Base-by-base conservation (phyloP, 2,329 filamentous ascomycete genomes). In the Neonectria faginata region DNA sequence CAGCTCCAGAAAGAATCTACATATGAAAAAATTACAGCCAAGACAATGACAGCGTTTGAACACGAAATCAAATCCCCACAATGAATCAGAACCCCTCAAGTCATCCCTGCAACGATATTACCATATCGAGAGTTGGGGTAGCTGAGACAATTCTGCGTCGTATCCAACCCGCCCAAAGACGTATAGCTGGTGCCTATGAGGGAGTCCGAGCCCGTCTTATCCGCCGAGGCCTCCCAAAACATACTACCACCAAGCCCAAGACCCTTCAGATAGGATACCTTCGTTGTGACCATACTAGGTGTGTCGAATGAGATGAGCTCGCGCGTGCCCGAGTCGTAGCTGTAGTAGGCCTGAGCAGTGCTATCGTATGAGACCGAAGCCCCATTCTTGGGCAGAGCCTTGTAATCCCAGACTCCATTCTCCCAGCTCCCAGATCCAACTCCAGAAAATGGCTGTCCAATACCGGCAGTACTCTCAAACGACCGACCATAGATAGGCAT, bases 211-310 rank as follows among this genome's bases (percentile, higher is more conserved):
- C 84, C 87, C 4, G 72, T 82, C 71, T 85, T 85, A 75, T 96
- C 93, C 3, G 84, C 88, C 62, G 88, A 92, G 10, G 86, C 89
- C 76, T 95, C 92, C 92, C 92, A 97, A 86, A 92, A 96, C 92
- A 96, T 95, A 20, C 86, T 88, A n/a, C 92, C 92, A 3, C 89
- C 92, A 0, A 96, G 83, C 0, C 87, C 85, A 53, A 83, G 82
- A 47, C 79, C 74, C 76, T 85, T 83, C 67, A 93, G 85, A 75
- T 90, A 95, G 5, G 80, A 73, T 2, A 88, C 87, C 80, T 95
- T 96, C 67, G 79, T 74, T 52, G 79, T 75, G 16, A 88, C 84
- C 70, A 89, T 85, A 12, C 81, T 79, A 0, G 88, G 84, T 0
- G 86, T 92, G 71, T 91, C 89, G 72, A 92, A 97, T 14, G 87